Percentiles rank a stretch among this genome's conserved stretches.
These are phyloP conservation scores for Magnusiomyces magnusii DNA, from an alignment of 1,139 yeast genomes.

Conservation along the genomic window DNA sequence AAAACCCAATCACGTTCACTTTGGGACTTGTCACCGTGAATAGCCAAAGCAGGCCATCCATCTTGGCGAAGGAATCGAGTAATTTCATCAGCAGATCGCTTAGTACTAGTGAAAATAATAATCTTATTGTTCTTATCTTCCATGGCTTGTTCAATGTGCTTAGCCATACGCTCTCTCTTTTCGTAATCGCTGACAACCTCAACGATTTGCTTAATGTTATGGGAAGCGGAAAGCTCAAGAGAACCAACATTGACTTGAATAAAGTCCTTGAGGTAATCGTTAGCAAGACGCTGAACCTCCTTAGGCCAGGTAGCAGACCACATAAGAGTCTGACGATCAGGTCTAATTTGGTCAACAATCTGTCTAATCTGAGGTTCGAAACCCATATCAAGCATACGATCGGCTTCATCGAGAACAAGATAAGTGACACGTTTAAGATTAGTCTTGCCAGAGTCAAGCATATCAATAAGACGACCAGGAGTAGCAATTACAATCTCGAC, in stretches of 20 bases:
- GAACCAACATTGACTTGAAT: conserved; percentile 97
- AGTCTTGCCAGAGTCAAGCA: conserved; percentile 93
- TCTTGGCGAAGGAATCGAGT: conserved; percentile 88
- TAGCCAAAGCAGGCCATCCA: conserved; percentile 99
- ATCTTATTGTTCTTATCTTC: conserved; percentile 69
- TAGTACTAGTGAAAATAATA: conserved; percentile 87
- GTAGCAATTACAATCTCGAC: conserved; percentile 93
- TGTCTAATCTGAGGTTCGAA: conserved; percentile 95
- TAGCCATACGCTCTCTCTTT: conserved; percentile 83
- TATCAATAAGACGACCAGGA: conserved; percentile 97
- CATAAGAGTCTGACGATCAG: conserved; percentile 97
- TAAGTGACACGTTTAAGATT: conserved; percentile 94
- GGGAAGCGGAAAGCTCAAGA: conserved; percentile 91
- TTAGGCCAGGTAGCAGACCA: conserved; percentile 99
- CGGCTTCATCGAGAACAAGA: conserved; percentile 95
- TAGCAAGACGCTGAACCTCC: conserved; percentile 87
- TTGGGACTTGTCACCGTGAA: conserved; percentile 98
- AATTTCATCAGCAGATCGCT: conserved; percentile 95
- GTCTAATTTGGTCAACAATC: conserved; percentile 91
- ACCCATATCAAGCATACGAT: conserved; percentile 86
- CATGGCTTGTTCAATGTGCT: conserved; percentile 80
- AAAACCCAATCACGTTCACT: conserved; percentile 99
- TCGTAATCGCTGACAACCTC: conserved; percentile 89
- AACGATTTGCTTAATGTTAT: conserved; percentile 87
- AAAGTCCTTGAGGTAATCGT: conserved; percentile 85